These are phyloP conservation scores for Globisporangium parvum DNA, from an alignment of 352 stramenopile genomes.

Conservation along the genomic window DNA sequence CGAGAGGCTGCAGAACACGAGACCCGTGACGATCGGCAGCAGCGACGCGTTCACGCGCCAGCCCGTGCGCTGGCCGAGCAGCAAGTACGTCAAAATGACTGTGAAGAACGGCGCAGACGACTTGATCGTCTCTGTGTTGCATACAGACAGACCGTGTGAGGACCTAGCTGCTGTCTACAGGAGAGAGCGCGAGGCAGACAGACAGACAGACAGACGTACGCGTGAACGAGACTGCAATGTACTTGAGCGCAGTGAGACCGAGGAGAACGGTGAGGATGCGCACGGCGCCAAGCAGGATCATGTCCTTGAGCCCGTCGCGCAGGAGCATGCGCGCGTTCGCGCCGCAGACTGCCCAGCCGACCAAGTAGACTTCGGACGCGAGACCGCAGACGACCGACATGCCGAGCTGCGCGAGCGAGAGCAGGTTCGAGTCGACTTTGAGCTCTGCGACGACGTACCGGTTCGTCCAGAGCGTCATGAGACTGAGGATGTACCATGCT, in stretches of 20 bases:
- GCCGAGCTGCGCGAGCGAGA: slow-evolving; percentile 70
- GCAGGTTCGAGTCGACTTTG: slow-evolving; percentile 66
- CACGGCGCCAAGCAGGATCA: slow-evolving; percentile 72
- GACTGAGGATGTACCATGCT: slow-evolving; percentile 80
- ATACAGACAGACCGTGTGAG: background rate
- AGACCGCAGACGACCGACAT: slow-evolving; percentile 76
- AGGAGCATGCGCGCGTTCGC: slow-evolving; percentile 39
- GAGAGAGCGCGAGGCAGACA: too few species aligned
- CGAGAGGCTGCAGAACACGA: slow-evolving; percentile 84
- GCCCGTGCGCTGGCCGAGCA: slow-evolving; percentile 78
- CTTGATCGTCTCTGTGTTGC: slow-evolving; percentile 86
- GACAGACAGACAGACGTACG: slow-evolving; percentile 28
- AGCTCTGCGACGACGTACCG: slow-evolving; percentile 75
- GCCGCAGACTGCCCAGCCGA: slow-evolving; percentile 60
- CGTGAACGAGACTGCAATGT: slow-evolving; percentile 89
- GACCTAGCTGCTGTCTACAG: background rate
- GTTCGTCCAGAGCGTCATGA: slow-evolving; percentile 81
- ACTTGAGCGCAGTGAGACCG: slow-evolving; percentile 87
- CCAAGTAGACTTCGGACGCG: slow-evolving; percentile 61
- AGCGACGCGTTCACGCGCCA: slow-evolving; percentile 82
- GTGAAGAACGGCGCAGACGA: slow-evolving; percentile 90
- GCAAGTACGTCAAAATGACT: slow-evolving; percentile 78
- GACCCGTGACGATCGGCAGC: slow-evolving; percentile 78
- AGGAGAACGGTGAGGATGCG: slow-evolving; percentile 87
- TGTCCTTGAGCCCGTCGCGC: slow-evolving; percentile 69